phyloP scores from a whole-genome alignment of 495 filamentous ascomycete genomes.

The Sordaria brevicollis region DNA sequence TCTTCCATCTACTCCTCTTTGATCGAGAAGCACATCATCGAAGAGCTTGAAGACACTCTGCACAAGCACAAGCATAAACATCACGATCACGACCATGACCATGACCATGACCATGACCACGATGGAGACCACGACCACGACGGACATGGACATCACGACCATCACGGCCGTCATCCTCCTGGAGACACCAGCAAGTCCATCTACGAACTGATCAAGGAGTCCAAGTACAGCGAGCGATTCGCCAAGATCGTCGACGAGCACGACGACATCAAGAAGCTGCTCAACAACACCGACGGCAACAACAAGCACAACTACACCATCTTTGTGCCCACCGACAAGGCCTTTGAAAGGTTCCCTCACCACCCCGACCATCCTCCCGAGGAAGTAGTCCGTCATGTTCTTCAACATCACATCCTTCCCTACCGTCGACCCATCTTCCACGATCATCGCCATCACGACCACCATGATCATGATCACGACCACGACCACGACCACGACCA shows the following conservation, averaged over 20 bases:
- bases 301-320: slow-evolving; percentile 56
- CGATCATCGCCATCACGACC: not conserved
- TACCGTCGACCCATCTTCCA: not conserved
- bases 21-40: slow-evolving; percentile 3
- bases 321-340: slow-evolving; percentile 68
- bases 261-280: slow-evolving; percentile 53
- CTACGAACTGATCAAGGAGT: slow-evolving; percentile 63
- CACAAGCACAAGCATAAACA: slow-evolving; percentile 25
- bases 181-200: slow-evolving; percentile 52
- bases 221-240: slow-evolving; percentile 66
- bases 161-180: slow-evolving; percentile 16
- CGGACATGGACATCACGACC: not conserved
- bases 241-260: slow-evolving; percentile 61
- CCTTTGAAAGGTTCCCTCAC: slow-evolving; percentile 58
- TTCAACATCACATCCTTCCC: not conserved
- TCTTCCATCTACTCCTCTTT: slow-evolving; percentile 7
- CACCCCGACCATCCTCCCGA: slow-evolving; percentile 27
- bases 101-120: not conserved
- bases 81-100: slow-evolving; percentile 13
- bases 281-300: slow-evolving; percentile 48
- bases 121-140: not conserved
- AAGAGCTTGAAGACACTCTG: not conserved
- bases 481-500: not conserved
- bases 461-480: not conserved
- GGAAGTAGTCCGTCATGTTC: not conserved